Percentiles rank a stretch among this genome's conserved stretches.
phyloP scores from a whole-genome alignment of 768 basidiomycete genomes.

The Tricholoma bakamatsutake region DNA sequence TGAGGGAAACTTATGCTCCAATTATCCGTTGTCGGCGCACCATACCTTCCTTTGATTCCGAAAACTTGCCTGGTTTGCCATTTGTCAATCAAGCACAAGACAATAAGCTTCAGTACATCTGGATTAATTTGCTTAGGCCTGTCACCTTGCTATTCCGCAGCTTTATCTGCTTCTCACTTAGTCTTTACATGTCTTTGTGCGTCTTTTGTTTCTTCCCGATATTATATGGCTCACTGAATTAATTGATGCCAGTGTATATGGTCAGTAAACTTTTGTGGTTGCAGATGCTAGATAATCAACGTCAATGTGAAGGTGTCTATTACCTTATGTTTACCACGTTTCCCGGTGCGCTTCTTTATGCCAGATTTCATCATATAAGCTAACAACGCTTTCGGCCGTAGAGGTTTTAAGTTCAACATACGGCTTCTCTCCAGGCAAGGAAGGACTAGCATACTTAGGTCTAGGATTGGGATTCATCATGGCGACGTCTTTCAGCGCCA shows the following conservation, averaged over 20 bases:
- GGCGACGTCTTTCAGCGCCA: constrained; percentile 44
- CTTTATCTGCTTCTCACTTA: constrained; percentile 66
- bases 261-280: constrained; percentile 23
- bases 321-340: constrained; percentile 73
- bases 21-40: constrained; percentile 49
- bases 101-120: constrained; percentile 39
- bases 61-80: constrained; percentile 28
- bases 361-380: not conserved
- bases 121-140: constrained; percentile 57
- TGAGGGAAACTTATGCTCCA: constrained; percentile 72
- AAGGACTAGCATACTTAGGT: constrained; percentile 49
- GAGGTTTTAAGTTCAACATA: constrained; percentile 46
- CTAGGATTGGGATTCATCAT: constrained; percentile 49
- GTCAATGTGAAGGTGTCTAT: constrained; percentile 40
- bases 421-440: constrained; percentile 43
- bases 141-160: constrained; percentile 51
- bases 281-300: not conserved
- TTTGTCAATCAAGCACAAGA: constrained; percentile 23
- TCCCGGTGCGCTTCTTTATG: constrained; percentile 32
- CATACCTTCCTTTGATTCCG: constrained; percentile 33
- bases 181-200: constrained; percentile 65
- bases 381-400: constrained; percentile 6
- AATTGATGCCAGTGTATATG: constrained; percentile 38
- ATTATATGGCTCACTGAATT: not conserved
- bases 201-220: constrained; percentile 19